Evolutionary conservation across 2,329 filamentous ascomycete genomes (phyloP).

Genomic region (Polytolypa hystricis): DNA sequence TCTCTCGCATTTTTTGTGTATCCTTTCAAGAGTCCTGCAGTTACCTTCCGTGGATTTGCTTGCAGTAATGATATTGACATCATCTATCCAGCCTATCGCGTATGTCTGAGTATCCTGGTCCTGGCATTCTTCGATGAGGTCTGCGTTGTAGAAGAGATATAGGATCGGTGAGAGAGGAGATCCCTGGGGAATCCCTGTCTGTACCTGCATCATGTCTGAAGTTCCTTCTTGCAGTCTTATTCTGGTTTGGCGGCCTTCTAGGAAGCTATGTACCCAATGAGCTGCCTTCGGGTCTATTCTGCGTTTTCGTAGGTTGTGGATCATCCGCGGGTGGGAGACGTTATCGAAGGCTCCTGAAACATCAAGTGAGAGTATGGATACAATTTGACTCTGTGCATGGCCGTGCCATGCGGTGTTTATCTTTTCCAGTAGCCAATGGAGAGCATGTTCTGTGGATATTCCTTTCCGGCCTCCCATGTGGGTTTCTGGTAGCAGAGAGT

Average conservation of each 20-base stretch:
- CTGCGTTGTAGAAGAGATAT: constrained; percentile 19
- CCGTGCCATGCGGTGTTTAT: neutral
- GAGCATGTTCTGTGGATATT: constrained; percentile 14
- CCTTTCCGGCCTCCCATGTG: constrained; percentile 16
- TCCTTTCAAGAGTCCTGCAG: constrained; percentile 12
- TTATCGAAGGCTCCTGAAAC: neutral
- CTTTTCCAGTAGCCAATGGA: constrained; percentile 12
- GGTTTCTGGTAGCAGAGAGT: constrained; percentile 13
- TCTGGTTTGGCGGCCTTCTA: too few species aligned
- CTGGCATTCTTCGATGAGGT: too few species aligned
- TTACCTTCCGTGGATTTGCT: constrained; percentile 7
- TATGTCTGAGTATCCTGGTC: too few species aligned
- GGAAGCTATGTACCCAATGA: too few species aligned
- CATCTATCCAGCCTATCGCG: constrained; percentile 12
- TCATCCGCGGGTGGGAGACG: neutral
- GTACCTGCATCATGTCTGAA: too few species aligned
- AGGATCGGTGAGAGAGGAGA: constrained; percentile 18
- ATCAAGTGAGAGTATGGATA: neutral
- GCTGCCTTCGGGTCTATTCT: neutral
- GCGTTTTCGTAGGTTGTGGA: neutral
- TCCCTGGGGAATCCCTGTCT: constrained; percentile 7
- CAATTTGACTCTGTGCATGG: too few species aligned
- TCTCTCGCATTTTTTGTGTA: constrained; percentile 9
- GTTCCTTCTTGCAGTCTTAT: too few species aligned
- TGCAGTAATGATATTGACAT: constrained; percentile 7